Base-by-base conservation (phyloP, 2,329 filamentous ascomycete species). In the Thelonectria rubi region DNA sequence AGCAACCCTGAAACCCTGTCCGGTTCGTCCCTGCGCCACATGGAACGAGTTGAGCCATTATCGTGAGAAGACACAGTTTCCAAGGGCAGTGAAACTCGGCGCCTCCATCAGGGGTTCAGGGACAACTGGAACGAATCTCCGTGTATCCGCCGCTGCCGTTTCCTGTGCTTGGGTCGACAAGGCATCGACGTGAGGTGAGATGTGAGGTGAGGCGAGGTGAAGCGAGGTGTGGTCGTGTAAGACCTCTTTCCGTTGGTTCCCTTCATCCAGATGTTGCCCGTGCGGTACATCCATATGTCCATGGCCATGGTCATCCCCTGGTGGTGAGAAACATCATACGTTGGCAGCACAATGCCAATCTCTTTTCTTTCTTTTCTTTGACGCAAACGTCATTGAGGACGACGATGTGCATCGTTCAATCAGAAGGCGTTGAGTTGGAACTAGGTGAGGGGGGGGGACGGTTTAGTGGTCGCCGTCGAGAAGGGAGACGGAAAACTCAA, bases 181-280 rank as follows among this genome's bases (percentile, higher is more conserved):
- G 6, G 17, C 12, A 6, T 15, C 21, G 21, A 53, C 14, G 32
- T 48, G 53, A 55, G 53, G 42, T 39, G 45, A 47, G 45, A 21
- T 47, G 53, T 21, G 14, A 47, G 45, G 45, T 30, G 42, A 46
- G 42, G 18, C 42, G 20, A 43, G 37, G n/a, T 21, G n/a, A 11
- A 32, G 14, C 30, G 34, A 37, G 12, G 34, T 37, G 34, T 15
- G 10, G 24, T 39, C 32, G 32, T 26, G 48, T 17, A 20, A n/a
- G 42, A 30, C 24, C n/a, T n/a, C n/a, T n/a, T n/a, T 24, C 20
- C 26, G n/a, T 14, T 20, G 9, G 46, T 49, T 57, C 54, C 54
- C 46, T 50, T 57, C 54, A 57, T 34, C 46, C 54, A 57, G 54
- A 26, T 17, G 46, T 48, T 56, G 54, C 54, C 54, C 54, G 54